These are phyloP conservation scores for Colletotrichum brevisporum DNA, from an alignment of 2,329 filamentous ascomycete genomes.

Conservation along the genomic window DNA sequence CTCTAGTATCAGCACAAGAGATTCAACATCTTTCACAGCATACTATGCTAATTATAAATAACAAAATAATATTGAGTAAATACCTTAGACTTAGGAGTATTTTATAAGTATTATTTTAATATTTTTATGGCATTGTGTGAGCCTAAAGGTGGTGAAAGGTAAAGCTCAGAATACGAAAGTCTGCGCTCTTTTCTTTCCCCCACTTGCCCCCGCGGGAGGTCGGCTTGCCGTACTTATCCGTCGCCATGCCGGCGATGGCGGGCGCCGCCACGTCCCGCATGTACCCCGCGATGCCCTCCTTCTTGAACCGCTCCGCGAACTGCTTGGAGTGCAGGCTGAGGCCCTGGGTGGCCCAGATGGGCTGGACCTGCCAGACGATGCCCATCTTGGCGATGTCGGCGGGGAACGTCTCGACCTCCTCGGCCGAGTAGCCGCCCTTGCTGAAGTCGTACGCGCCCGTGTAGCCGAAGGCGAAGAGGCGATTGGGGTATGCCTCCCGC, in stretches of 20 bases:
- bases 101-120: too few relatives aligned
- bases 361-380: conserved; percentile 58
- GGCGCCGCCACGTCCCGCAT: conserved; percentile 4
- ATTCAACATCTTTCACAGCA: too few relatives aligned
- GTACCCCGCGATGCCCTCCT: conserved; percentile 1
- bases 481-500: conserved; percentile 51
- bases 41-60: too few relatives aligned
- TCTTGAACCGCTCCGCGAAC: conserved; percentile 50
- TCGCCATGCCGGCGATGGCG: conserved; percentile 7
- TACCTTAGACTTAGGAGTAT: too few relatives aligned
- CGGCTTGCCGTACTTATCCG: conserved; percentile 1
- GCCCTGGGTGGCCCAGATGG: conserved; percentile 54
- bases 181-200: too few relatives aligned
- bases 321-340: conserved; percentile 51
- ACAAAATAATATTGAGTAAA: too few relatives aligned
- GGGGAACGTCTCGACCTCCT: conserved; percentile 49
- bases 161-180: too few relatives aligned
- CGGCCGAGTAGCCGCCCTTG: conserved; percentile 51
- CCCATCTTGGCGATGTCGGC: conserved; percentile 53
- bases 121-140: too few relatives aligned
- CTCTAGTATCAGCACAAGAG: too few relatives aligned
- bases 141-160: too few relatives aligned
- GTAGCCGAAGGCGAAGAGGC: conserved; percentile 56
- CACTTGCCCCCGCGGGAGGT: not conserved
- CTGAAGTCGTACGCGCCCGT: conserved; percentile 53